Evolutionary conservation across 148 eudicot genomes (phyloP), one percentile per base, ranked within the genome.

Genomic region (Vaccinium corymbosum): DNA sequence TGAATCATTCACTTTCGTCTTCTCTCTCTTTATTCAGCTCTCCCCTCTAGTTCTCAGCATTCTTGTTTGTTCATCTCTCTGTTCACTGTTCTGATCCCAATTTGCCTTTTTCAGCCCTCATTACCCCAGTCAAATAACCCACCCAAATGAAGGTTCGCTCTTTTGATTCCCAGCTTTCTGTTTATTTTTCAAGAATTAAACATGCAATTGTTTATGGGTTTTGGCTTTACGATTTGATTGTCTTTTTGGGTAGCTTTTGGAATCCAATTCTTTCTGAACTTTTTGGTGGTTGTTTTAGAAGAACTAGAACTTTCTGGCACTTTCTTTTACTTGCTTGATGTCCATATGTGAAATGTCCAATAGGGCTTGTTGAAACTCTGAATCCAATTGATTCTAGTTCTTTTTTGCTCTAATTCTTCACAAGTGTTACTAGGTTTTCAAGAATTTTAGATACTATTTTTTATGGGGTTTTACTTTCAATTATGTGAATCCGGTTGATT

Each of bases 81-180:
- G 16, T 16, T 56, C 46, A 42, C 46, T 42, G 46, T 42, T 80
- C 38, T 80, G 42, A 53, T 19, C 29, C 72, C 50, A 72, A 84
- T 9, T 80, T 80, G 80, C 83, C 48, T 72, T 56, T 84, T 84
- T 59, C n/a, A 38, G 72, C 50, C 46, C 70, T 49, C 77, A 79
- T 38, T 53, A 19, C n/a, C 22, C 11, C 64, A 5, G 46, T 49
- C 35, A 1, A 38, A 22, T 48, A 27, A 29, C 51, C 20, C 12
- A 79, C 55, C 56, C 62, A 48, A 81, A 85, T 85, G 87, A 85
- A 85, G 87, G 87, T 85, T 32, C 6, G 87, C 20, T 73, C 0
- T 51, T 85, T 85, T 25, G 73, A 80, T 80, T 72, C 81, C 51
- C 76, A 17, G 1, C 20, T 27, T 48, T 61, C 62, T 81, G 52